Base-by-base conservation (phyloP, 306 rosid genomes). In the Citrullus colocynthis region DNA sequence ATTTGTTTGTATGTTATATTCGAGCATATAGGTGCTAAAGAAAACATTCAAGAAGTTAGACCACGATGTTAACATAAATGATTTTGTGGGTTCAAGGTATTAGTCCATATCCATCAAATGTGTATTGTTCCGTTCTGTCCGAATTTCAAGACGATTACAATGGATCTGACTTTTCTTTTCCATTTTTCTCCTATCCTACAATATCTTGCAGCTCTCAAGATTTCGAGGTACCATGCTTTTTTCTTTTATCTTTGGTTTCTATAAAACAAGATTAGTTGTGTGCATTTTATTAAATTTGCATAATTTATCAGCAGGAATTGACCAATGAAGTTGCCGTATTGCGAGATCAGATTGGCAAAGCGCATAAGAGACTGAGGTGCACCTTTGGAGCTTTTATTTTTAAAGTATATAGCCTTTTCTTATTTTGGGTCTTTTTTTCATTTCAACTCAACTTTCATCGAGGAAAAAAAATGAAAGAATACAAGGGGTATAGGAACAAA, bases 11-110 rank as follows among this genome's bases (percentile, higher is more conserved):
- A 73, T 32, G 60, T 60, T 82, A 82, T 84, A 78, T 44, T 67
- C 80, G 86, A 87, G 76, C 82, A 87, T 85, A 69, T 84, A 93
- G 97, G 93, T 86, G 63, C 85, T 93, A 72, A 93, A 87, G 86
- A 93, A 93, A 86, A 89, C 98, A 17, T 93, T 93, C 45, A 89
- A 83, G 89, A 91, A 91, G 89, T 75, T 93, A 81, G 96, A 87
- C 80, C 98, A 93, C 82, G 97, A 91, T 55, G 93, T 91, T 66
- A 91, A 91, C 82, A 80, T 91, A 76, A 90, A 88, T 81, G 96
- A 90, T 18, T 87, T 85, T 83, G 77, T 87, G 81, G 89, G 90
- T 45, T 85, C 93, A 77, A 87, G 96, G 97, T 90, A 86, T 65
- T 81, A 2, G 44, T 84, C 74, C 9, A 18, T 21, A 42, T 70